Evolutionary conservation across 805 yeast genomes (phyloP), one percentile per base, ranked within the genome.

Genomic region (Lachancea sp.): DNA sequence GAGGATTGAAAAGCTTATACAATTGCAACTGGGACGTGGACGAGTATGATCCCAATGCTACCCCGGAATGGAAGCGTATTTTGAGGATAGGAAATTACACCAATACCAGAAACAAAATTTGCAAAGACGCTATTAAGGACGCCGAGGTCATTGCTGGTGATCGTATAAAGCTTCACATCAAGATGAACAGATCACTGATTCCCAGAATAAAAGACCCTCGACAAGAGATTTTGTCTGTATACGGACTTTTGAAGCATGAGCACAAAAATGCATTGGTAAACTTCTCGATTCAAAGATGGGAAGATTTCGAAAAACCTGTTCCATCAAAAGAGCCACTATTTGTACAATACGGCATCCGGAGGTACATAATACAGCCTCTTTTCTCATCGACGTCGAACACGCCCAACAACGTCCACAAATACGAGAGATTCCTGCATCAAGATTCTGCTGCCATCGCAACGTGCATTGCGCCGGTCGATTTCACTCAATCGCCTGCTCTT

Each of bases 281-380:
- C 66, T 81, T 87, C 58, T 77, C 91, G 7, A 77, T 88, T 49
- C 81, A 83, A 54, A 75, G 93, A 26, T 89, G 96, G 90, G 95
- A 91, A 66, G 95, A 85, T 52, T 87, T 81, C 57, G 90, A 85
- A 39, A 77, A 78, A 43, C 95, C 98, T 27, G 75, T 93, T 46
- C 84, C 89, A 39, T 78, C 95, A n/a, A 82, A 83, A 55, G 95
- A 86, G 38, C 66, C 80, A 26, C 70, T 93, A 52, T 70, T 90
- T 43, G 91, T 86, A 13, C 98, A 93, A 67, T 90, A 89, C 60
- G 99, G 99, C 20, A 86, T 91, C 44, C 81, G 98, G 65, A 78
- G 99, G 57, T 81, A 86, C 61, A 73, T 78, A 12, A 83, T 91
- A 42, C 72, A 80, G 45, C 99, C 99, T 13, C 57, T 85, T 26